Evolutionary conservation across 768 basidiomycete species (phyloP).

Genomic region (Mycena haematopus): DNA sequence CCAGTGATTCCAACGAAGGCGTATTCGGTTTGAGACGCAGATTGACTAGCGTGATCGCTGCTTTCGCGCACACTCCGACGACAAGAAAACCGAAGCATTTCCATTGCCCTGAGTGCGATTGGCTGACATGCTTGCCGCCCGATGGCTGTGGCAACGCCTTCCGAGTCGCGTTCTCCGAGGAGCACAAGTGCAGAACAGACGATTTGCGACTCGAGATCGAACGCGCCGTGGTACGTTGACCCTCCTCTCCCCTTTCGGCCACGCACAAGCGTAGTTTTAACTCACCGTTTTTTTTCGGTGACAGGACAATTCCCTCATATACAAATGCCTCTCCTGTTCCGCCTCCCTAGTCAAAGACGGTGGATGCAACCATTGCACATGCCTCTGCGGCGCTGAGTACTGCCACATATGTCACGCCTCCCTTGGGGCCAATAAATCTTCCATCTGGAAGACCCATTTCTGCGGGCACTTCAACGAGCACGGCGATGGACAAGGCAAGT

Average conservation of each 20-base stretch:
- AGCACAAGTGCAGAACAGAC: conserved; percentile 21
- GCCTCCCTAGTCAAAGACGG: conserved; percentile 20
- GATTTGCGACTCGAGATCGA: conserved; percentile 22
- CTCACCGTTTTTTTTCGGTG: conserved; percentile 6
- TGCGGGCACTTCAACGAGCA: conserved; percentile 16
- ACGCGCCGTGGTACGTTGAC: conserved; percentile 23
- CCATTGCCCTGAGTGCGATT: conserved; percentile 21
- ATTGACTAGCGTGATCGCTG: conserved; percentile 5
- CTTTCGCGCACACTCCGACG: not conserved
- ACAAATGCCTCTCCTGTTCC: conserved; percentile 18
- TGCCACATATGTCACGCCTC: conserved; percentile 19
- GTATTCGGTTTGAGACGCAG: conserved; percentile 4
- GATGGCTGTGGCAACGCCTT: conserved; percentile 14
- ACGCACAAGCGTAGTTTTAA: not conserved
- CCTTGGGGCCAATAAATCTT: conserved; percentile 14
- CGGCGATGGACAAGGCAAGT: conserved; percentile 14
- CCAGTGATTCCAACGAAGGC: not conserved
- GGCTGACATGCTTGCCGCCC: conserved; percentile 17
- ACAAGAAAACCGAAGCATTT: conserved; percentile 8
- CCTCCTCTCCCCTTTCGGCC: conserved; percentile 8
- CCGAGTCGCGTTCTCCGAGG: conserved; percentile 8
- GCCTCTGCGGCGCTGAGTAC: conserved; percentile 19
- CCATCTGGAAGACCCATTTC: conserved; percentile 17
- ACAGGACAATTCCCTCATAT: conserved; percentile 23
- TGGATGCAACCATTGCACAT: conserved; percentile 21